Base-by-base conservation (phyloP, 2,329 filamentous ascomycete genomes). In the Neonectria neomacrospora region DNA sequence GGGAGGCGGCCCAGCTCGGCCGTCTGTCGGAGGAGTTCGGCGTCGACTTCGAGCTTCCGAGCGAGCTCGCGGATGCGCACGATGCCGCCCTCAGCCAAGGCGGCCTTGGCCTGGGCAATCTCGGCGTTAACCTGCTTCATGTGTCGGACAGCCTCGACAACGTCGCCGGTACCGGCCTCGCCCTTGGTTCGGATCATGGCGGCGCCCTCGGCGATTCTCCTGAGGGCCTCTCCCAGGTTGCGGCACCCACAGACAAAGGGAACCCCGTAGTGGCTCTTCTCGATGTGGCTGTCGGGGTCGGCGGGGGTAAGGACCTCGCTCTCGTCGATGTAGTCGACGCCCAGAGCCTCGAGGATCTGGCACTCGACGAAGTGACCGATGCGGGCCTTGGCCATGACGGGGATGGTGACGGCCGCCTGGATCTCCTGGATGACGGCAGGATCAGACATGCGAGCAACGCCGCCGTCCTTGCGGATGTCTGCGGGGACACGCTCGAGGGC, bases 181-280 rank as follows among this genome's bases (percentile, higher is more conserved):
- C 96, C 96, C 85, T 98, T 99, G 69, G 96, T 99, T 74, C 96
- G 90, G 81, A 99, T 97, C 95, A 99, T 98, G 75, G 95, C 95
- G 10, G 96, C 96, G 67, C 96, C 96, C 83, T 98, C 96, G 67
- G 89, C 88, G 75, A 99, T 94, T 67, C 96, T 88, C 67, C 96
- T 87, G 59, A 99, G 88, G 16, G 96, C 96, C 84, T 99, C 96
- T 66, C 94, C 94, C 12, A 98, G 85, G 84, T 97, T 94, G 66
- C 95, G 88, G 86, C 96, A 98, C 58, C 96, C 96, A 80, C 96
- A 98, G 62, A 99, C 96, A 76, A 98, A 99, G 55, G 96, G 96
- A 20, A 91, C 90, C 75, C 86, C 88, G 85, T 92, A 98, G 68
- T 80, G 80, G 78, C 88, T 84, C 86, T 99, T 99, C 79, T 94